phyloP scores from a whole-genome alignment of 768 basidiomycete species.

The Roridomyces roridus region DNA sequence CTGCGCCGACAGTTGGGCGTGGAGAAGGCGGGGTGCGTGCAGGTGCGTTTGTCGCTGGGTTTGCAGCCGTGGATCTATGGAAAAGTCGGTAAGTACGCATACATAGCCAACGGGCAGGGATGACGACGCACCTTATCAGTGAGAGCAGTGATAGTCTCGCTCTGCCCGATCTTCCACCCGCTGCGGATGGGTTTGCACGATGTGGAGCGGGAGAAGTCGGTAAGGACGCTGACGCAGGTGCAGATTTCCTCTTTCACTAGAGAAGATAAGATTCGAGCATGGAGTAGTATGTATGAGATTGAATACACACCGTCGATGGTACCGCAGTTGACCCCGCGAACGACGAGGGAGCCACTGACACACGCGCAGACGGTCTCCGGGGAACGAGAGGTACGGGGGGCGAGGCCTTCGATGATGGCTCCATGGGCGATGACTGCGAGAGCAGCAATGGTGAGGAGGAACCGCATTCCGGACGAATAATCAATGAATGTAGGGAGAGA shows the following conservation, averaged over 20 bases:
- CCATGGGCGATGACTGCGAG: background rate
- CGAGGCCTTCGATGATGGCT: background rate
- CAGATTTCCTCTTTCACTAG: background rate
- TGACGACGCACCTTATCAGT: background rate
- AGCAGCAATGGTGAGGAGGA: background rate
- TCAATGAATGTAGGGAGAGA: background rate
- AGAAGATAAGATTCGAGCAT: background rate
- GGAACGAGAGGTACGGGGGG: background rate
- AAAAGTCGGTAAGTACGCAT: background rate
- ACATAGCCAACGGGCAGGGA: background rate
- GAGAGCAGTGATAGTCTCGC: background rate
- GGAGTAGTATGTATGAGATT: too few relatives aligned
- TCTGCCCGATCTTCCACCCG: background rate
- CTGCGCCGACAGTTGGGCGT: conserved; percentile 27
- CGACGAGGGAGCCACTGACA: background rate
- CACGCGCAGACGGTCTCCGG: background rate
- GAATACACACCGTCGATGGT: background rate
- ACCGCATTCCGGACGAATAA: too few relatives aligned
- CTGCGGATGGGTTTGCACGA: background rate
- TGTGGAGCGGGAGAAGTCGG: background rate
- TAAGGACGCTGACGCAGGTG: background rate
- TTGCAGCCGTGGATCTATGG: conserved; percentile 29
- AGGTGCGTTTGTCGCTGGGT: conserved; percentile 17
- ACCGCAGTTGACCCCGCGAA: background rate
- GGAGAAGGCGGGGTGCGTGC: conserved; percentile 35